Evolutionary conservation across 805 yeast species (phyloP).

Genomic region (Candida succiphila): DNA sequence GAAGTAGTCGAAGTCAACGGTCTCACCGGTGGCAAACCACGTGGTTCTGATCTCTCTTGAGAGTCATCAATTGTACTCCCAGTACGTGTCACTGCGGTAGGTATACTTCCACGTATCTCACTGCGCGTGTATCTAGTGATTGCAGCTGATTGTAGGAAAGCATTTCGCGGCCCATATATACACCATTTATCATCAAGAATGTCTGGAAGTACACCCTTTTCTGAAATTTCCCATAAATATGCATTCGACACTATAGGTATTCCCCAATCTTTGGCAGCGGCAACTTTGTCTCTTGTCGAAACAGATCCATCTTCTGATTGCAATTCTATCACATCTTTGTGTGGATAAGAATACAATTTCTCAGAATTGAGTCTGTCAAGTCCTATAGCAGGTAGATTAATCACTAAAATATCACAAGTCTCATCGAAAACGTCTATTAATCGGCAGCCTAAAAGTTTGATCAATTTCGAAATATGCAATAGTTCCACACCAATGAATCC

Average conservation of each 20-base stretch:
- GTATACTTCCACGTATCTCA: slow-evolving; percentile 10
- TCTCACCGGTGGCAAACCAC: background rate
- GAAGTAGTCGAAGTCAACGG: background rate
- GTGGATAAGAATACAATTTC: slow-evolving; percentile 26
- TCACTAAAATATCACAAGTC: slow-evolving; percentile 45
- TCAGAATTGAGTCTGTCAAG: slow-evolving; percentile 31
- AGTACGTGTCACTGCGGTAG: no score
- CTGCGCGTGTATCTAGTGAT: slow-evolving; percentile 12
- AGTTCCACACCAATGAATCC: slow-evolving; percentile 21
- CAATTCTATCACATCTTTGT: slow-evolving; percentile 17
- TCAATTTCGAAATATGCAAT: slow-evolving; percentile 38
- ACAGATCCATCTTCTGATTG: slow-evolving; percentile 1
- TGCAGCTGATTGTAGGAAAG: no score
- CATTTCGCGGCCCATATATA: slow-evolving; percentile 30
- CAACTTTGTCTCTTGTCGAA: slow-evolving; percentile 32
- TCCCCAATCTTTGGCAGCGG: slow-evolving; percentile 46
- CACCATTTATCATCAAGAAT: slow-evolving; percentile 44
- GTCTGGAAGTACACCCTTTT: slow-evolving; percentile 27
- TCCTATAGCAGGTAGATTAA: slow-evolving; percentile 39
- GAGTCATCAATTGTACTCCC: background rate
- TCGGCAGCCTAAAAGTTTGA: slow-evolving; percentile 42
- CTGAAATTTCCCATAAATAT: slow-evolving; percentile 42
- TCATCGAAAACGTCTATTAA: slow-evolving; percentile 37
- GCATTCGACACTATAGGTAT: slow-evolving; percentile 51
- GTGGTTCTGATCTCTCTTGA: background rate